phyloP scores from a whole-genome alignment of 176 grass and related monocot species.

The Aegilops longissima region DNA sequence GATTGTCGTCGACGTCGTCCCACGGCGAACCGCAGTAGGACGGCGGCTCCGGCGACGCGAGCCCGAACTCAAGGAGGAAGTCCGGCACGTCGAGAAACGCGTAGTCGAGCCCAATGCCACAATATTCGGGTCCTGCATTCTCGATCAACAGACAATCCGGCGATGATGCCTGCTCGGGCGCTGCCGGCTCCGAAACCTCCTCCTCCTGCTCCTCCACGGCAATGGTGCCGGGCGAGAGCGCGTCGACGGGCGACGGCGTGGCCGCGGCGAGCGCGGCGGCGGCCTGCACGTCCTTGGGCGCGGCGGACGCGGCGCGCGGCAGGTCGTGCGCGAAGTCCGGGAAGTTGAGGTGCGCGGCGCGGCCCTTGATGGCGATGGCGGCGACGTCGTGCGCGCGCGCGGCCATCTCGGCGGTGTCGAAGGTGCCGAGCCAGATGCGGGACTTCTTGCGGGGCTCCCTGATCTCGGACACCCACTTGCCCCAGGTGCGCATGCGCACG shows the following conservation, averaged over 20 bases:
- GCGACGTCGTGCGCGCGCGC: conserved; percentile 88
- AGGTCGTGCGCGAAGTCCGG: conserved; percentile 58
- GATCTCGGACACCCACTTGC: conserved; percentile 93
- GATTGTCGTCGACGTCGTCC: conserved; percentile 23
- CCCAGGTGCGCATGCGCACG: conserved; percentile 80
- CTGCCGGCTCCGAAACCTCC: background rate
- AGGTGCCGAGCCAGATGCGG: conserved; percentile 88
- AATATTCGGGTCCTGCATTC: background rate
- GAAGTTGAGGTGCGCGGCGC: conserved; percentile 71
- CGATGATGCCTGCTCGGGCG: background rate
- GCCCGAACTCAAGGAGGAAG: conserved; percentile 23
- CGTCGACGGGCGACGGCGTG: background rate
- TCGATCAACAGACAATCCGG: background rate
- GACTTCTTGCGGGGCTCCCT: conserved; percentile 91
- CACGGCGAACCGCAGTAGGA: conserved; percentile 26
- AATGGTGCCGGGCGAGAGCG: background rate
- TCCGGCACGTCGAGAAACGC: conserved; percentile 38
- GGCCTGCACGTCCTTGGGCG: conserved; percentile 82
- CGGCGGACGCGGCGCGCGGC: conserved; percentile 57
- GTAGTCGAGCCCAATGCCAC: background rate
- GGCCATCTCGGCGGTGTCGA: conserved; percentile 72
- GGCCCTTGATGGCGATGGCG: conserved; percentile 73
- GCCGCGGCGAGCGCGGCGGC: conserved; percentile 69
- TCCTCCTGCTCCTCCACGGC: background rate
- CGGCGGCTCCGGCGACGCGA: background rate